Base-by-base conservation (phyloP, 2,329 filamentous ascomycete genomes). In the Verticillium isaacii region DNA sequence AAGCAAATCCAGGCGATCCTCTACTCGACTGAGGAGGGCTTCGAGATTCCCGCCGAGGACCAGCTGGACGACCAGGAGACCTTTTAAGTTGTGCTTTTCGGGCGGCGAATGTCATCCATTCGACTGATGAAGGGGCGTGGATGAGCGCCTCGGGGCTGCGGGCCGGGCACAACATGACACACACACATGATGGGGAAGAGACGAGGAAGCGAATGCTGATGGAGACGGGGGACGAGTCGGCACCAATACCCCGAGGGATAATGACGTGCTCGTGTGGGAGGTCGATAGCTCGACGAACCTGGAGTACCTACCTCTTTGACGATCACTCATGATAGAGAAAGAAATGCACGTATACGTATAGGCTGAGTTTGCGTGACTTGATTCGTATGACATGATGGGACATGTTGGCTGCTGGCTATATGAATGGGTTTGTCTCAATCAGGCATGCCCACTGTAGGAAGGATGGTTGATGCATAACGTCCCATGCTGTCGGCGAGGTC, bases 1-100 rank as follows among this genome's bases (percentile, higher is more conserved):
- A 97, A 97, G 85, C 89, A 94, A 75, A 97, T 99, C 76, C 95
- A 99, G 81, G 88, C 87, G 37, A 98, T 98, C 73, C 83, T 99
- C 66, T 99, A 99, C 84, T 97, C 93, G 65, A 99, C 95, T 65
- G 95, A 99, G 83, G 88, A 91, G 68, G 88, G 89, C 37, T 96
- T 96, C 71, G 93, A 96, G 81, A 96, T 97, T 70, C 93, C 93
- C 6, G 87, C 88, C 58, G 91, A 95, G 74, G 89, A 93, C 70
- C 86, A 77, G 19, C 76, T 86, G 62, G 89, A 88, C 66, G 91
- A 93, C 73, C 89, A 93, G 75, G 91, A 95, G 84, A 93, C 90
- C 60, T 92, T 92, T 71, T 92, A 77, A 74, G 60, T 19, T 11
- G 25, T 17, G 57, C n/a, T 8, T 32, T 15, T 32, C 19, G 25